Evolutionary conservation across 139 green algal genomes (phyloP), one percentile per base, ranked within the genome.

Genomic region (Picochlorum sp.): DNA sequence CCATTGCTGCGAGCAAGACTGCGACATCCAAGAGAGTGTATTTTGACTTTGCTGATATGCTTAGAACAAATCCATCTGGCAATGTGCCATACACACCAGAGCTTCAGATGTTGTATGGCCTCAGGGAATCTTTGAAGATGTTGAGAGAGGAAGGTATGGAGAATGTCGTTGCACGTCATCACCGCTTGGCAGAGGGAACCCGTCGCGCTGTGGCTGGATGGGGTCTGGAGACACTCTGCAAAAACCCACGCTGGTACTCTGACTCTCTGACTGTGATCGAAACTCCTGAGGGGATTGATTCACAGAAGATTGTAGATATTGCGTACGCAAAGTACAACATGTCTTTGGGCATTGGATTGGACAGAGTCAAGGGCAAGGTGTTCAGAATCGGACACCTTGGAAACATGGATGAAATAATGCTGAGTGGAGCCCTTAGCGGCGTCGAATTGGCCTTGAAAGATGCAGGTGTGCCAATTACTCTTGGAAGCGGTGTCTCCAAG

Each of bases 391-490:
- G 92, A 3, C 92, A 98, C 81, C 75, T 98, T 45, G 92, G 92
- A 60, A 95, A 96, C 80, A 95, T 95, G 79, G 94, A 98, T 72
- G 92, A 98, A 86, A 70, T 98, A 3, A 96, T 93, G 85, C 72
- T 97, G 60, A 67, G 78, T 30, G 71, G 69, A 15, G 92, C 92
- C 20, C 73, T 98, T 20, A 72, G 69, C 21, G 92, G 91, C 11
- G 78, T 81, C 2, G 92, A 98, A 76, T 96, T 98, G 90, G 79
- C 87, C n/a, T 78, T 98, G 71, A 75, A 88, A 13, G 87, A 96
- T 38, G 76, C 79, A 7, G 89, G 89, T 21, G 65, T 88, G 38
- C 65, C 74, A 28, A 84, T 97, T 70, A 68, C 56, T 20, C 81
- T 83, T 1, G 90, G 90, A 62, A 85, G 68, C 49, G 90, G 90